phyloP scores from a whole-genome alignment of 1,139 yeast genomes.

The Saccharomyces pastorianus region DNA sequence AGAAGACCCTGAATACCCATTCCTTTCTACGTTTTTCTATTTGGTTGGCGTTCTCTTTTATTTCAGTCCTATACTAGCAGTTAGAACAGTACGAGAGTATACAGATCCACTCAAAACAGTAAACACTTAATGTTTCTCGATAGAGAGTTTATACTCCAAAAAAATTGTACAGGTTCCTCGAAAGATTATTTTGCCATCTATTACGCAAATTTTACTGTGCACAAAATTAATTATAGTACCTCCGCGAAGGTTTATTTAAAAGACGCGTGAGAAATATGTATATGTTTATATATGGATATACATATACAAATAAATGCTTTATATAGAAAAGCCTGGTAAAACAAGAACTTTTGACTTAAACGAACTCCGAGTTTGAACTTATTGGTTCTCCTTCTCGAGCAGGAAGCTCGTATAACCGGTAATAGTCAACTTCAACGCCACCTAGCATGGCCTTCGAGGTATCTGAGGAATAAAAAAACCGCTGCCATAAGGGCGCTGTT shows the following conservation, averaged over 20 bases:
- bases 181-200: not conserved
- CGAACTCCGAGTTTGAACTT: not conserved
- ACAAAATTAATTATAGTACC: not conserved
- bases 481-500: conserved; percentile 38
- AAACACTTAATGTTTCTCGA: not conserved
- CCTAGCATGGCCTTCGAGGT: conserved; percentile 56
- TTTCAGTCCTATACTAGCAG: not conserved
- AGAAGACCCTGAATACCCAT: conserved; percentile 82
- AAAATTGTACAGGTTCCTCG: not conserved
- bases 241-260: not conserved
- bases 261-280: not conserved
- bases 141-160: not conserved
- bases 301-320: not conserved
- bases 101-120: not conserved
- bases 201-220: not conserved
- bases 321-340: not conserved
- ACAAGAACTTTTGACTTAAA: not conserved
- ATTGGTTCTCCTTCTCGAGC: conserved; percentile 5
- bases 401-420: conserved; percentile 50
- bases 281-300: no score
- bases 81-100: not conserved
- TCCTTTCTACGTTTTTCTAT: not conserved
- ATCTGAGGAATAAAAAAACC: conserved; percentile 46
- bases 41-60: not conserved
- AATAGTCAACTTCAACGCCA: conserved; percentile 56